Evolutionary conservation across 495 filamentous ascomycete genomes (phyloP).

Genomic region (Aspergillus funiculosus): DNA sequence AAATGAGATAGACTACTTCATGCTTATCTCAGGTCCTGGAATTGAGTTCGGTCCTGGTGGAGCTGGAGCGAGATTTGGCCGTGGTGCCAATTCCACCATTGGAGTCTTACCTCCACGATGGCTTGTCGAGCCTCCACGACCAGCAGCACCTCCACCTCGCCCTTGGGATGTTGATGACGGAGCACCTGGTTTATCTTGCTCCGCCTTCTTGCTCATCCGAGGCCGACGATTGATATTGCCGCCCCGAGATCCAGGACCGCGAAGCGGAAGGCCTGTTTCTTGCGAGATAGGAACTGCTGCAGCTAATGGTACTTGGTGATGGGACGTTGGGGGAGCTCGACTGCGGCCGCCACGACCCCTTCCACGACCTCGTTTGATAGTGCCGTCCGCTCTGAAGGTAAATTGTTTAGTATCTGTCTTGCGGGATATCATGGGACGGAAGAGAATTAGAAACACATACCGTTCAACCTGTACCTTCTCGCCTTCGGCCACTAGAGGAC

Average conservation of each 20-base stretch:
- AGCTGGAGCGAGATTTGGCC: conserved; percentile 21
- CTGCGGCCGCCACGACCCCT: conserved; percentile 58
- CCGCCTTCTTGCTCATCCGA: conserved; percentile 68
- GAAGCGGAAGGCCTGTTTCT: conserved; percentile 47
- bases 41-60: conserved; percentile 26
- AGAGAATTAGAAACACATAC: conserved; percentile 35
- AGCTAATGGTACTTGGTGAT: conserved; percentile 36
- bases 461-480: conserved; percentile 80
- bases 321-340: conserved; percentile 34
- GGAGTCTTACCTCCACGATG: conserved; percentile 28
- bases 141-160: conserved; percentile 24
- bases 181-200: conserved; percentile 58
- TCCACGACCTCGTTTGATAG: conserved; percentile 70
- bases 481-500: conserved; percentile 77
- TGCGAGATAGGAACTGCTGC: conserved; percentile 41
- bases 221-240: conserved; percentile 72
- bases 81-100: conserved; percentile 31
- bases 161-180: conserved; percentile 23
- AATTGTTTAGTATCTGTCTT: no score
- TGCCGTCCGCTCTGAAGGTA: conserved; percentile 63
- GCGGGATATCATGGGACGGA: conserved; percentile 6
- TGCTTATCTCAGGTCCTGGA: conserved; percentile 27
- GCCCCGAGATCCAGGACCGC: conserved; percentile 71
- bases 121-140: conserved; percentile 32
- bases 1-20: conserved; percentile 22